A percentile compares a stretch with the other conserved stretches of the same genome.
These are phyloP conservation scores for Calonectria ilicicola DNA, from an alignment of 2,329 filamentous ascomycete genomes.

Conservation along the genomic window DNA sequence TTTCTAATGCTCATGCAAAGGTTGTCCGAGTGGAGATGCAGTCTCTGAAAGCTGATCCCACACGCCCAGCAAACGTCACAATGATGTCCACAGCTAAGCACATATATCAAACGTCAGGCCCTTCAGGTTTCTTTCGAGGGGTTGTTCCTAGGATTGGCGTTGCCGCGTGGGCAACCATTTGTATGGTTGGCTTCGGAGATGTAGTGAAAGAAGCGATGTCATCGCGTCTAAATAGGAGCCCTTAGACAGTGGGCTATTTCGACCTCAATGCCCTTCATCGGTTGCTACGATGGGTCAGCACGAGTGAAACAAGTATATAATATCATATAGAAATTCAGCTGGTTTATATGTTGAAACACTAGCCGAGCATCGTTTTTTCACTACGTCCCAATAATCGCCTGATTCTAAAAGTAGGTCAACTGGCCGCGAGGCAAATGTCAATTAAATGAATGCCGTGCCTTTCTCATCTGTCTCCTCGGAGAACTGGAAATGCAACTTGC, in stretches of 20 bases:
- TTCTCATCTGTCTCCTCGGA: background rate
- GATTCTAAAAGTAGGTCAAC: too few relatives aligned
- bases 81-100: conserved; percentile 16
- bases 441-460: background rate
- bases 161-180: conserved; percentile 21
- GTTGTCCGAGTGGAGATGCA: conserved; percentile 25
- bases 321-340: too few relatives aligned
- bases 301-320: too few relatives aligned
- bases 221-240: background rate
- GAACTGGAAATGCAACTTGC: background rate
- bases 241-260: background rate
- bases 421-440: background rate
- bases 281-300: too few relatives aligned
- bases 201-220: conserved; percentile 8
- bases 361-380: too few relatives aligned
- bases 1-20: background rate
- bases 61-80: conserved; percentile 10
- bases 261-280: background rate
- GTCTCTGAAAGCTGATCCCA: conserved; percentile 19
- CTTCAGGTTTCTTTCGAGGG: conserved; percentile 19
- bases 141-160: conserved; percentile 23
- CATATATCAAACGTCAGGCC: conserved; percentile 9
- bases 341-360: too few relatives aligned
- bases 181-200: conserved; percentile 22
- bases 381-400: too few relatives aligned